A percentile compares a stretch with the other conserved stretches of the same genome.
phyloP scores from a whole-genome alignment of 768 basidiomycete species.

The Podaxis mareebaensis region DNA sequence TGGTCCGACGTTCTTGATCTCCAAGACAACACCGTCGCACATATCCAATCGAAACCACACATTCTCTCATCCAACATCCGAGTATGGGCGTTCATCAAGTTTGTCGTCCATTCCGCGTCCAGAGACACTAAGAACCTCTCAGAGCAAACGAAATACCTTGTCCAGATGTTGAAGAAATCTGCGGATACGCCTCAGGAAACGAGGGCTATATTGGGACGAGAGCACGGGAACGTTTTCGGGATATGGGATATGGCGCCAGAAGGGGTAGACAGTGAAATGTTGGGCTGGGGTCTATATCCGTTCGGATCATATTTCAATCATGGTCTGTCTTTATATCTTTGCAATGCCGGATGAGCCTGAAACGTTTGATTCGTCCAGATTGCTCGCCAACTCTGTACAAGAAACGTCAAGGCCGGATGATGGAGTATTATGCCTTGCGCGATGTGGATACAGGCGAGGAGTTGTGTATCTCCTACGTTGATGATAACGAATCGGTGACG shows the following conservation, averaged over 20 bases:
- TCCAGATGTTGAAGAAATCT: constrained; percentile 26
- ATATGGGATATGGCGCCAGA: constrained; percentile 57
- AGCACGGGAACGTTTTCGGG: constrained; percentile 69
- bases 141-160: constrained; percentile 9
- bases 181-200: constrained; percentile 42
- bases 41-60: constrained; percentile 46
- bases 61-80: constrained; percentile 53
- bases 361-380: constrained; percentile 33
- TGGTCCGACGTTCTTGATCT: constrained; percentile 57
- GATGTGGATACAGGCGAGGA: constrained; percentile 52
- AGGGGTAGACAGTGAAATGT: constrained; percentile 56
- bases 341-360: not conserved
- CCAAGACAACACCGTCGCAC: constrained; percentile 57
- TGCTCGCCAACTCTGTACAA: constrained; percentile 56
- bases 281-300: constrained; percentile 65
- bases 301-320: constrained; percentile 72
- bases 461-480: constrained; percentile 59
- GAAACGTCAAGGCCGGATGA: constrained; percentile 39
- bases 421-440: constrained; percentile 47
- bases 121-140: constrained; percentile 2
- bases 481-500: constrained; percentile 32
- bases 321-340: constrained; percentile 36
- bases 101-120: constrained; percentile 26
- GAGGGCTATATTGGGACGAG: constrained; percentile 56
- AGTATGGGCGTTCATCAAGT: constrained; percentile 53